Evolutionary conservation across 2,329 filamentous ascomycete genomes (phyloP).

Genomic region (Lachnellula willkommii): DNA sequence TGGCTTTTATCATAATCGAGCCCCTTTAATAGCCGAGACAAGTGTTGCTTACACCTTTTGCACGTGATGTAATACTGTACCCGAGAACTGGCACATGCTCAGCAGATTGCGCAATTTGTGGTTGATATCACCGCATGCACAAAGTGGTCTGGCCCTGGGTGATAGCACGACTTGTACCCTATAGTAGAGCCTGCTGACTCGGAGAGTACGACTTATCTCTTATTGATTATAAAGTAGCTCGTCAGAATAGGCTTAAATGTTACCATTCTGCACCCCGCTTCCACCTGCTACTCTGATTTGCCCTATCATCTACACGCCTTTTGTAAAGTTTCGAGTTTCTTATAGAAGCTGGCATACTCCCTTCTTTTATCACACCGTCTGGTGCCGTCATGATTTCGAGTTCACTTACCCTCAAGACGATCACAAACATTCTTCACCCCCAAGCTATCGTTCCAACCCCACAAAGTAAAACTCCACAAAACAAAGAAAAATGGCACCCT

Average conservation of each 20-base stretch:
- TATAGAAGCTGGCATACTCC: not conserved
- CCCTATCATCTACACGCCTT: not conserved
- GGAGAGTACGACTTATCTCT: no score
- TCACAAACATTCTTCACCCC: slow-evolving; percentile 7
- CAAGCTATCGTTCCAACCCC: not conserved
- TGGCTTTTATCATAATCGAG: no score
- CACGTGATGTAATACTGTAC: no score
- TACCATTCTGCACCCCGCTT: not conserved
- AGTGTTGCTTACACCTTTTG: no score
- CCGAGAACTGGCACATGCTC: not conserved
- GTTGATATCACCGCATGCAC: not conserved
- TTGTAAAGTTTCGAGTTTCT: not conserved
- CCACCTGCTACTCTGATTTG: no score
- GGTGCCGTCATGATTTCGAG: slow-evolving; percentile 13
- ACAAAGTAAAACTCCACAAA: not conserved
- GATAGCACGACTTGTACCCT: not conserved
- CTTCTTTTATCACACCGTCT: not conserved
- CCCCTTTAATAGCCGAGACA: no score
- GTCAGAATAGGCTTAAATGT: not conserved
- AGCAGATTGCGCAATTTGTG: not conserved
- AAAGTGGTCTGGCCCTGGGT: not conserved
- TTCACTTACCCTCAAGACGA: slow-evolving; percentile 14
- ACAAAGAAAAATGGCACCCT: slow-evolving; percentile 15
- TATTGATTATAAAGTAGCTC: not conserved
- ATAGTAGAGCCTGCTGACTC: not conserved